Base-by-base conservation (phyloP, 2,329 filamentous ascomycete genomes). In the Alternaria longipes region DNA sequence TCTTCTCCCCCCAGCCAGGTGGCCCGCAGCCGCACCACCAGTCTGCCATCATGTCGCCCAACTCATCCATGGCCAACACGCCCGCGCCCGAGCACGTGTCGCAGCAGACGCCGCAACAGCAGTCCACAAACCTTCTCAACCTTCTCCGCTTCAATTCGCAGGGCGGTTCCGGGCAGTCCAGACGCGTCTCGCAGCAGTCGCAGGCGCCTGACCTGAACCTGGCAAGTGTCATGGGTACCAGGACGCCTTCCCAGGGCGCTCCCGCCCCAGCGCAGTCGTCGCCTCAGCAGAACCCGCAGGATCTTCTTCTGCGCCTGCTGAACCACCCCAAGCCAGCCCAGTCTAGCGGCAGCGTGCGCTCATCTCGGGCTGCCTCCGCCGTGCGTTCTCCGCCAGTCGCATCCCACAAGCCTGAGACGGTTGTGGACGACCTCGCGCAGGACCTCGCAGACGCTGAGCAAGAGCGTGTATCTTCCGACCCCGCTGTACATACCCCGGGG, bases 241-340 rank as follows among this genome's bases (percentile, higher is more conserved):
- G 82, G 38, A 69, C 77, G 11, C 62, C 64, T 24, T 68, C 72
- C 11, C 76, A 80, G 44, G 72, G 78, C 30, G 75, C 71, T 30
- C 67, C 75, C 32, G 60, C 67, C 26, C 62, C 63, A 32, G 69
- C 70, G 47, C 74, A 70, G 53, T 65, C 77, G 47, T 85, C 88
- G 47, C 90, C 54, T 12, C 58, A 60, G 58, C 58, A 60, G 46
- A 60, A 93, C 77, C 92, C 93, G 5, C 91, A 96, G 78, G 90
- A 94, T 65, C 91, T 95, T 74, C 84, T 99, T 49, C 87, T 98
- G 64, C 91, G 92, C 70, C 84, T 98, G 60, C 86, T 99, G 65
- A 95, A 93, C 73, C 89, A 91, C 50, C 89, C 91, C 54, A 93
- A 81, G 67, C 78, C 78, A 3, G 63, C 78, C 56, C 78, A 70